phyloP scores from a whole-genome alignment of 75 land plant species.

The Ceratopteris richardii region DNA sequence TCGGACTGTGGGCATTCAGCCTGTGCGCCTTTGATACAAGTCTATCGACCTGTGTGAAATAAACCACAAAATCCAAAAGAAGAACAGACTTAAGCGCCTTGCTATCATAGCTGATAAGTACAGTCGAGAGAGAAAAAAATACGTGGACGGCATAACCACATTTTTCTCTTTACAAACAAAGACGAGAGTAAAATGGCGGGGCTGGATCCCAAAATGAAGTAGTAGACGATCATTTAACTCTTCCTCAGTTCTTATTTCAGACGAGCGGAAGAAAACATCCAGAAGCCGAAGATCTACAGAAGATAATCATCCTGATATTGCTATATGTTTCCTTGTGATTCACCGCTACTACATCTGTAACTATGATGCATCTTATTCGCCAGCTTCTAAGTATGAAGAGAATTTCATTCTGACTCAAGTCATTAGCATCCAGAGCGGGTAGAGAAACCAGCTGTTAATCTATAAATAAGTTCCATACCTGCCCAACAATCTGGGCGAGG shows the following conservation, averaged over 20 bases:
- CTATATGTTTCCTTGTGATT: too few relatives aligned
- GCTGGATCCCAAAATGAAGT: background rate
- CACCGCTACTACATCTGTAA: too few relatives aligned
- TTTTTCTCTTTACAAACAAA: background rate
- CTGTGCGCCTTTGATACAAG: conserved; percentile 3
- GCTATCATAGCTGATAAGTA: background rate
- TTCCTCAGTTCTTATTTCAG: too few relatives aligned
- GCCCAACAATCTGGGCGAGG: background rate
- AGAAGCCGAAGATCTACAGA: too few relatives aligned
- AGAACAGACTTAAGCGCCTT: background rate
- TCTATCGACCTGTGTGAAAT: background rate
- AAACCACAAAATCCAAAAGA: background rate
- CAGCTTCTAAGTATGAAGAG: too few relatives aligned
- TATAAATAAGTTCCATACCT: too few relatives aligned
- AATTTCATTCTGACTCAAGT: too few relatives aligned
- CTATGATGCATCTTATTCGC: too few relatives aligned
- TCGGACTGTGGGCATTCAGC: background rate
- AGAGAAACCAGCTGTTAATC: too few relatives aligned
- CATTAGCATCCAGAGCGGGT: too few relatives aligned
- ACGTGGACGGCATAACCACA: background rate
- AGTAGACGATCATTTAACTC: background rate
- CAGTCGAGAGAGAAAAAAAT: background rate
- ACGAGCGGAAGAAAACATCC: too few relatives aligned
- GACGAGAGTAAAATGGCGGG: background rate
- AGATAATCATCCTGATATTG: too few relatives aligned